These are phyloP conservation scores for Glycine tomentella DNA, from an alignment of 306 rosid genomes.

Conservation along the genomic window DNA sequence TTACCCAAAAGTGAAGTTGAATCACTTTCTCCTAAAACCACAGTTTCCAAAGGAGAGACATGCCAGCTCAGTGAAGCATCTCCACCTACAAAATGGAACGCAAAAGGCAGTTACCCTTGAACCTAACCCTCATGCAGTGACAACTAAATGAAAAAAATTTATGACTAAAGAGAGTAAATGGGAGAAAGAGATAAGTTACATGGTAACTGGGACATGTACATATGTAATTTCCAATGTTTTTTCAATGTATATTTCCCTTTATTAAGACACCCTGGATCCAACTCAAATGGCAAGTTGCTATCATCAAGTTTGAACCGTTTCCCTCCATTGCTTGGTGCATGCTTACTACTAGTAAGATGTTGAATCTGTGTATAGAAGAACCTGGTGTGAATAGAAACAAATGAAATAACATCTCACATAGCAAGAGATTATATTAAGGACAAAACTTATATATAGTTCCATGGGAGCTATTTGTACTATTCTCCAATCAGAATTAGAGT, in stretches of 20 bases:
- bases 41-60: constrained; percentile 40
- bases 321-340: constrained; percentile 50
- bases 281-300: constrained; percentile 52
- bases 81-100: constrained; percentile 70
- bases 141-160: constrained; percentile 14
- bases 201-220: constrained; percentile 94
- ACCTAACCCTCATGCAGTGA: constrained; percentile 19
- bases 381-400: constrained; percentile 63
- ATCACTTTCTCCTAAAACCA: constrained; percentile 45
- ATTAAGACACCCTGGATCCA: constrained; percentile 55
- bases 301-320: constrained; percentile 49
- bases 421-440: not conserved
- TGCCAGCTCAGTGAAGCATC: constrained; percentile 62
- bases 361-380: constrained; percentile 86
- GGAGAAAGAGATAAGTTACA: constrained; percentile 57
- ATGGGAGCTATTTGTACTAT: not conserved
- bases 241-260: constrained; percentile 58
- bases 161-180: constrained; percentile 10
- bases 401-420: constrained; percentile 49
- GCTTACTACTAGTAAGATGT: constrained; percentile 42
- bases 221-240: constrained; percentile 77
- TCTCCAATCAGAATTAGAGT: not conserved
- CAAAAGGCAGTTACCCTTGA: constrained; percentile 8
- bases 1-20: constrained; percentile 45
- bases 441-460: not conserved